Evolutionary conservation across 2,329 filamentous ascomycete genomes (phyloP).

Genomic region (Leptographium lundbergii): DNA sequence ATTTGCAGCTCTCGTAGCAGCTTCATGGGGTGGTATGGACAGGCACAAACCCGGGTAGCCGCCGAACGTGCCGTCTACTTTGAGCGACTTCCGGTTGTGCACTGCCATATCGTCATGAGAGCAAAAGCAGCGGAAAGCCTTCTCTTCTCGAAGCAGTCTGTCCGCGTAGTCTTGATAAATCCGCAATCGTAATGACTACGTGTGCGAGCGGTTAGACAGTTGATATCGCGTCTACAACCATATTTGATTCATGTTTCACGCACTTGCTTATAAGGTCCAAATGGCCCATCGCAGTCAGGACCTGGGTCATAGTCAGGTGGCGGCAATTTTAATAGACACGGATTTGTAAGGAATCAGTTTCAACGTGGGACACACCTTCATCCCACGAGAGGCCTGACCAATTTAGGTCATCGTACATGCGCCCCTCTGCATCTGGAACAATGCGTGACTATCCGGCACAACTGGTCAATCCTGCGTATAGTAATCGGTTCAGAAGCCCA

Average conservation of each 20-base stretch:
- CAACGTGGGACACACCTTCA: slow-evolving; percentile 47
- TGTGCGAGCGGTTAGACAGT: background rate
- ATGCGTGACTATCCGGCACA: slow-evolving; percentile 53
- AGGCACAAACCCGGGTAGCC: slow-evolving; percentile 55
- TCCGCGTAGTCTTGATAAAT: slow-evolving; percentile 62
- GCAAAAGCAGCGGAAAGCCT: slow-evolving; percentile 93
- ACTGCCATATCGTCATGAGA: slow-evolving; percentile 54
- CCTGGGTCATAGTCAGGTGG: slow-evolving; percentile 31
- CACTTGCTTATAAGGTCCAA: slow-evolving; percentile 79
- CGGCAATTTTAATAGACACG: background rate
- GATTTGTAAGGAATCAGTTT: no score
- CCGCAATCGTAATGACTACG: slow-evolving; percentile 62
- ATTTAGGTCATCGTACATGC: slow-evolving; percentile 64
- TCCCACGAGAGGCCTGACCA: slow-evolving; percentile 93
- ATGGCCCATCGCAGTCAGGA: slow-evolving; percentile 66
- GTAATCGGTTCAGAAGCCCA: no score
- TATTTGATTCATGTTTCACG: background rate
- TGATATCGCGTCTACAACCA: background rate
- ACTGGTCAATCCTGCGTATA: background rate
- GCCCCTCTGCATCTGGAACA: slow-evolving; percentile 64
- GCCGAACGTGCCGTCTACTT: slow-evolving; percentile 31
- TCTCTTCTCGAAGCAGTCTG: slow-evolving; percentile 53
- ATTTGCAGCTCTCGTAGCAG: slow-evolving; percentile 52
- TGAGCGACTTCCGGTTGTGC: slow-evolving; percentile 50
- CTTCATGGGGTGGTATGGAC: slow-evolving; percentile 51